phyloP scores from a whole-genome alignment of 768 basidiomycete species.

The Lepiota subincarnata region DNA sequence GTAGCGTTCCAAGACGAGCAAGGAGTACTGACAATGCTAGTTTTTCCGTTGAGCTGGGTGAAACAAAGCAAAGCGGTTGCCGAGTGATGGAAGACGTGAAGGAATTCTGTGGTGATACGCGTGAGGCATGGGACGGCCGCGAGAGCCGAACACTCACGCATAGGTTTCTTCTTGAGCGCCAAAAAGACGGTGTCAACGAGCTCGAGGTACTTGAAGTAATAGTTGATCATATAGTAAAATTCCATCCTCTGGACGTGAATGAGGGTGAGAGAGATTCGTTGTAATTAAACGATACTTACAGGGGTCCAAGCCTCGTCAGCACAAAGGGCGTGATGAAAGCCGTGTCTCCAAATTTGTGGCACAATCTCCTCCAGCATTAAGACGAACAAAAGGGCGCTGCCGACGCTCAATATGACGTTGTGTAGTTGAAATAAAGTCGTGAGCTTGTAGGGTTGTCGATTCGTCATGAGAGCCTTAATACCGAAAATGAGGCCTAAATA shows the following conservation, averaged over 20 bases:
- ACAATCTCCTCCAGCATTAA: conserved; percentile 90
- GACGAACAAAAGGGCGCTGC: conserved; percentile 79
- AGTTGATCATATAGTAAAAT: conserved; percentile 98
- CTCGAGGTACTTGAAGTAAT: conserved; percentile 97
- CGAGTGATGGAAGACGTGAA: conserved; percentile 99
- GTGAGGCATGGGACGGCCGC: conserved; percentile 7
- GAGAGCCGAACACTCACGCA: conserved; percentile 53
- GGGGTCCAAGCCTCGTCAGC: conserved; percentile 76
- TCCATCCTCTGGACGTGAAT: conserved; percentile 63
- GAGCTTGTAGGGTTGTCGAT: conserved; percentile 66
- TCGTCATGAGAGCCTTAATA: conserved; percentile 80
- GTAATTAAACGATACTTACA: conserved; percentile 43
- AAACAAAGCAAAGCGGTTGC: conserved; percentile 95
- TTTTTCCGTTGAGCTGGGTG: conserved; percentile 90
- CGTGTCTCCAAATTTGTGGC: conserved; percentile 70
- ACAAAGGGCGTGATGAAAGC: conserved; percentile 78
- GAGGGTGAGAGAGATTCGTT: conserved; percentile 14
- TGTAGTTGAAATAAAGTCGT: conserved; percentile 84
- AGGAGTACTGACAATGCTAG: conserved; percentile 72
- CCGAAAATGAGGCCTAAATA: conserved; percentile 92
- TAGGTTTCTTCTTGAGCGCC: conserved; percentile 95
- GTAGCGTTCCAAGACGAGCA: not conserved
- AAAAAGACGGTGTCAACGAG: conserved; percentile 96
- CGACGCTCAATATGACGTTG: conserved; percentile 83
- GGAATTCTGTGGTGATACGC: conserved; percentile 59